Percentiles rank a stretch among this genome's conserved stretches.
phyloP scores from a whole-genome alignment of 768 basidiomycete species.

The Agrocybe chaxingu region DNA sequence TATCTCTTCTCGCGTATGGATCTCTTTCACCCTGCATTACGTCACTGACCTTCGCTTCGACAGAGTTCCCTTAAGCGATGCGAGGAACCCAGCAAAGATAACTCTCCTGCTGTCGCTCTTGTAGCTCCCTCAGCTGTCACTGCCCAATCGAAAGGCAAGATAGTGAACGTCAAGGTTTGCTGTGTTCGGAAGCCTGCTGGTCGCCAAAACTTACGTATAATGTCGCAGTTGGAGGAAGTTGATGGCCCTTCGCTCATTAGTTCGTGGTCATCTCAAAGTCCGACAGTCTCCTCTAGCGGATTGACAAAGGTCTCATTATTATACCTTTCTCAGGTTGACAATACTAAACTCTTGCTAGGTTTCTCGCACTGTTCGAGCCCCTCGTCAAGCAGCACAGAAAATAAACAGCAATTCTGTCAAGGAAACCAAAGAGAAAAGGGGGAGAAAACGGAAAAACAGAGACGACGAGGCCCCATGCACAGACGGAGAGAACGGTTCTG shows the following conservation, averaged over 20 bases:
- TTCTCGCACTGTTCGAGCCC: constrained; percentile 21
- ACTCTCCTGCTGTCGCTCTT: constrained; percentile 8
- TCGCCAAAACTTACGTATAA: background rate
- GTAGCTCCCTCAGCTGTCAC: constrained; percentile 16
- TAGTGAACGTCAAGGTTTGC: constrained; percentile 33
- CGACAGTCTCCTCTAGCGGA: constrained; percentile 16
- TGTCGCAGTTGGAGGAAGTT: constrained; percentile 32
- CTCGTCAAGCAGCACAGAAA: constrained; percentile 27
- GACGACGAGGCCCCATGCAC: constrained; percentile 33
- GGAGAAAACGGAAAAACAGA: constrained; percentile 40
- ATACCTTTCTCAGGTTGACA: background rate
- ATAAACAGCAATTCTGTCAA: constrained; percentile 19
- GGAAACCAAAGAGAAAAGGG: constrained; percentile 33
- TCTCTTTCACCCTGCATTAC: background rate
- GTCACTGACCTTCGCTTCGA: background rate
- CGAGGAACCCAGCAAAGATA: constrained; percentile 24
- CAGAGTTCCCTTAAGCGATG: constrained; percentile 22
- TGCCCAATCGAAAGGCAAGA: constrained; percentile 18
- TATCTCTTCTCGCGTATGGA: constrained; percentile 35
- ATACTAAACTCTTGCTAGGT: constrained; percentile 7
- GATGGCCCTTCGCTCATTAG: constrained; percentile 20
- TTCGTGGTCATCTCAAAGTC: constrained; percentile 12
- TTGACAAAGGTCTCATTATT: constrained; percentile 17
- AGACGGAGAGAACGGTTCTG: constrained; percentile 16
- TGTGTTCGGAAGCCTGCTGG: no score